These are phyloP conservation scores for Neocatenulostroma microsporum DNA, from an alignment of 2,329 filamentous ascomycete species.

Conservation along the genomic window DNA sequence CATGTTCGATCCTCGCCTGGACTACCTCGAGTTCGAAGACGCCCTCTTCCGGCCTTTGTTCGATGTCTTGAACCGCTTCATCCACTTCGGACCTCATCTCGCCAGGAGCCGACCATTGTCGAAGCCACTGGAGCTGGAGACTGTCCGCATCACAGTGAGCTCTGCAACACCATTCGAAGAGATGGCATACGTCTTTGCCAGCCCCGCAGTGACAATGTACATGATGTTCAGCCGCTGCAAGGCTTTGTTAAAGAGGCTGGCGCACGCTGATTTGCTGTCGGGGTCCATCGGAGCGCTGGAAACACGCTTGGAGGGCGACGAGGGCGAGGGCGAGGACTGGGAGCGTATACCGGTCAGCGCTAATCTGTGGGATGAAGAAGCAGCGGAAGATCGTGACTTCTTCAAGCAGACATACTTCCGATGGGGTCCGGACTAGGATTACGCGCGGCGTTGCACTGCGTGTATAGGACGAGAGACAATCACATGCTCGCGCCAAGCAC, in stretches of 20 bases:
- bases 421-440: too few species aligned
- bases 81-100: constrained; percentile 1
- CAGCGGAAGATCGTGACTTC: constrained; percentile 4
- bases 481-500: too few species aligned
- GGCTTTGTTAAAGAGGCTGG: not conserved
- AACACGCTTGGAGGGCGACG: not conserved
- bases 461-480: too few species aligned
- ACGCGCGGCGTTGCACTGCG: too few species aligned
- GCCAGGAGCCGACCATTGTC: not conserved
- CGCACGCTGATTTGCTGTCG: not conserved
- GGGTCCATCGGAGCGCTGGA: not conserved
- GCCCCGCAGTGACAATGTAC: not conserved
- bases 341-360: not conserved
- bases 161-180: constrained; percentile 3
- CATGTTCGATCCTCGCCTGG: constrained; percentile 5
- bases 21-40: constrained; percentile 1
- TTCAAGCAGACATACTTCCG: constrained; percentile 1
- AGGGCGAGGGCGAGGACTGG: not conserved
- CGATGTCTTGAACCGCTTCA: constrained; percentile 3
- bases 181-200: constrained; percentile 2
- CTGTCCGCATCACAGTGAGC: constrained; percentile 1
- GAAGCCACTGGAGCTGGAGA: constrained; percentile 1
- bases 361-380: constrained; percentile 5
- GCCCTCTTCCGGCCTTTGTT: constrained; percentile 1
- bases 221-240: not conserved